A percentile compares a stretch with the other conserved stretches of the same genome.
Conservation (phyloP, 805 yeast genomes). For the Kurtzmaniella cleridarum region DNA sequence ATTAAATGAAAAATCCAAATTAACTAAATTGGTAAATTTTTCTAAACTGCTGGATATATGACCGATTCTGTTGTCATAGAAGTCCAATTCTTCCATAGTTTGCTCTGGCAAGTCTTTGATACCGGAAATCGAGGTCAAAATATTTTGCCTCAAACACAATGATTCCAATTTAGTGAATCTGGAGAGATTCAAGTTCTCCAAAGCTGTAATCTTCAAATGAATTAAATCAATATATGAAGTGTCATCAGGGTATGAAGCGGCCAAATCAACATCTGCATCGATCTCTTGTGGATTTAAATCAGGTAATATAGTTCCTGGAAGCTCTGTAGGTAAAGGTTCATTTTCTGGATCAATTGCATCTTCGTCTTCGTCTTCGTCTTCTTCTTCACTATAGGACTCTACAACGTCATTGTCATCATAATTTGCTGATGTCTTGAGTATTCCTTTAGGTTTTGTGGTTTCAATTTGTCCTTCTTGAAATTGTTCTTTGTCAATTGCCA, state of each 20-base stretch:
- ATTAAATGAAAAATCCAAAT: constrained; percentile 83
- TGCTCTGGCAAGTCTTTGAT: constrained; percentile 56
- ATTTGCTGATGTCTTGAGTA: not conserved
- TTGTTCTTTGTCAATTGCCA: not conserved
- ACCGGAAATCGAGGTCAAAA: constrained; percentile 60
- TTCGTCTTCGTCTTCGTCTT: constrained; percentile 20
- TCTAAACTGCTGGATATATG: constrained; percentile 73
- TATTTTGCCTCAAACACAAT: constrained; percentile 78
- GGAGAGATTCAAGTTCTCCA: constrained; percentile 55
- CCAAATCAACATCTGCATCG: constrained; percentile 65
- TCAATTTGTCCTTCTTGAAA: not conserved
- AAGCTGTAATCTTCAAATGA: constrained; percentile 60
- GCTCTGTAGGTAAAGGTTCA: constrained; percentile 35
- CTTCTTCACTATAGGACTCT: constrained; percentile 11
- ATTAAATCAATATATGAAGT: constrained; percentile 57
- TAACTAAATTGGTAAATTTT: constrained; percentile 50
- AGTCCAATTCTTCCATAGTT: constrained; percentile 69
- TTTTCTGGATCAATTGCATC: constrained; percentile 15
- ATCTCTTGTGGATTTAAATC: constrained; percentile 48
- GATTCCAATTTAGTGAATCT: constrained; percentile 54
- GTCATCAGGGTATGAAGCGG: constrained; percentile 52
- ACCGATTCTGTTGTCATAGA: constrained; percentile 86
- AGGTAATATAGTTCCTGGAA: constrained; percentile 39
- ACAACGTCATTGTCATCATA: not conserved
- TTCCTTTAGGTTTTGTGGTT: not conserved